phyloP scores from a whole-genome alignment of 2,329 filamentous ascomycete species.

The Trichoderma harzianum region DNA sequence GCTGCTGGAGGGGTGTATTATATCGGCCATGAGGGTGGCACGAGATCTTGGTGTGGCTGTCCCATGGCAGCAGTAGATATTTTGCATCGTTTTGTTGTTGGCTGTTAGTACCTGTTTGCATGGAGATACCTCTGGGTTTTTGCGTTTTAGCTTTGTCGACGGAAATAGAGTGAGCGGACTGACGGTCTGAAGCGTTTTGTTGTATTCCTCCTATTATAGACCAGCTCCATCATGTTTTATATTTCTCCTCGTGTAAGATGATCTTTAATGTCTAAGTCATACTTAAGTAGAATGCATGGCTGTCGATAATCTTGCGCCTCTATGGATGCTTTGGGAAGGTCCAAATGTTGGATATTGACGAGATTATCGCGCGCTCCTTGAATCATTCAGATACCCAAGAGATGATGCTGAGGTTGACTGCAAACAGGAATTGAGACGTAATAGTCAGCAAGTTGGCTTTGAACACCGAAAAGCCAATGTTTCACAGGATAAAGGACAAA shows the following conservation, averaged over 20 bases:
- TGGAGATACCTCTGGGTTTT: neutral
- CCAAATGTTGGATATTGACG: slow-evolving; percentile 50
- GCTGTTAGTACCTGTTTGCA: neutral
- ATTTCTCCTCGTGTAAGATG: neutral
- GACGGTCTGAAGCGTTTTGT: neutral
- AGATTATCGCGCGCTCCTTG: slow-evolving; percentile 38
- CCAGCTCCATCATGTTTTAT: neutral
- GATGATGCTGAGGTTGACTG: slow-evolving; percentile 43
- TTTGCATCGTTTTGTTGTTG: neutral
- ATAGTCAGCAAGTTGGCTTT: slow-evolving; percentile 52
- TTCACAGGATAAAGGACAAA: slow-evolving; percentile 50
- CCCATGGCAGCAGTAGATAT: slow-evolving; percentile 31
- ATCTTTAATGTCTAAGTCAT: neutral
- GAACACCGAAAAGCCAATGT: slow-evolving; percentile 51
- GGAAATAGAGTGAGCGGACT: neutral
- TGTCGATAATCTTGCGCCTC: neutral
- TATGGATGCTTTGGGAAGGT: slow-evolving; percentile 37
- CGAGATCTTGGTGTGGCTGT: slow-evolving; percentile 47
- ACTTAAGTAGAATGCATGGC: neutral
- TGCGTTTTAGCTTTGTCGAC: neutral
- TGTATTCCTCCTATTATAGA: neutral
- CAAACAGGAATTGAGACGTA: slow-evolving; percentile 39
- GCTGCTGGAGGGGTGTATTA: slow-evolving; percentile 56
- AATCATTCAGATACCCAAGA: slow-evolving; percentile 44
- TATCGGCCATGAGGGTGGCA: slow-evolving; percentile 56